Evolutionary conservation across 257 asterid species (phyloP), one percentile per base, ranked within the genome.

Genomic region (Hygrophila difformis): DNA sequence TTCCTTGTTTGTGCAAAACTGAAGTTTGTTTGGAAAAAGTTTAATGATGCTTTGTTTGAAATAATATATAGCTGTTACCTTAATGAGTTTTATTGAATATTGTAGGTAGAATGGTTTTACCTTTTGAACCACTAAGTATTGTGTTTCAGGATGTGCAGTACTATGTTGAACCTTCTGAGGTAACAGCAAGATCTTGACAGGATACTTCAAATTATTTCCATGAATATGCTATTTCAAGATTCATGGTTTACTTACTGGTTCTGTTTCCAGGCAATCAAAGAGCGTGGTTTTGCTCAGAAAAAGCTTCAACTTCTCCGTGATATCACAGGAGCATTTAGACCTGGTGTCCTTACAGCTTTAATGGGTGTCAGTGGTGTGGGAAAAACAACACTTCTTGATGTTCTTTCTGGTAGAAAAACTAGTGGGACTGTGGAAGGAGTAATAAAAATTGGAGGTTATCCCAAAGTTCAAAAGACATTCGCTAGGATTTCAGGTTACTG

Each of bases 321-420:
- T 44, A 59, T 76, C 51, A 72, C 80, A 0, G 75, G 75, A 14
- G 48, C 77, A 45, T 63, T 76, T 47, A 72, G 73, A 29, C 77
- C 80, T 14, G 80, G 84, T 13, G 49, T 76, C 44, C 74, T 72
- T 29, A 68, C 79, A 6, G 83, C 83, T 46, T 69, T 75, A 49
- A 71, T 75, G 83, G 83, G 83, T n/a, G 80, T 76, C 23, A 76
- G 84, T 44, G 84, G 84, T 35, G 84, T 80, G 41, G 84, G 84
- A 18, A 76, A 76, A 56, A 76, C 80, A 28, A 72, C 80, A 19
- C 80, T 76, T 48, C 71, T 76, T 9, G 84, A 76, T 42, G 80
- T 76, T 38, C 77, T 76, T 45, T 51, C 84, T 28, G 84, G 84
- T 18, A 53, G 84, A 57, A 72, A 76, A 62, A 72, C 72, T 15